phyloP scores from a whole-genome alignment of 305 asterid species.

The Fraxinus sp. region DNA sequence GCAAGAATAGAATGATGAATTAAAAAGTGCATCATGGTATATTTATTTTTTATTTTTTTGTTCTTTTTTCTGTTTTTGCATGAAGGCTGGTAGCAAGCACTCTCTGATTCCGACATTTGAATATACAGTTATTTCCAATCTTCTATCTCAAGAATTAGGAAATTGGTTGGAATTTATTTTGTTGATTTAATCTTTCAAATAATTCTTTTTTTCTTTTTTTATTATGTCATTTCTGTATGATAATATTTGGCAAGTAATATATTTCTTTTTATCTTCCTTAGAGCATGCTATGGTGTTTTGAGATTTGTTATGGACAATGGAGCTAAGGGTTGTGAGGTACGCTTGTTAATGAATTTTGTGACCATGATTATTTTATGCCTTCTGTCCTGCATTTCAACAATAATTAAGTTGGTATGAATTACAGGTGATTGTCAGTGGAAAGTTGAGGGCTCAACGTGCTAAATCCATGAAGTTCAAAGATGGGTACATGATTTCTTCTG shows the following conservation, averaged over 20 bases:
- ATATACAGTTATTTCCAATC: background rate
- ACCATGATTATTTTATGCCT: background rate
- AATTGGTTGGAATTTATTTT: background rate
- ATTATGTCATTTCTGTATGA: background rate
- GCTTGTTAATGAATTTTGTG: background rate
- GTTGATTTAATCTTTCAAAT: background rate
- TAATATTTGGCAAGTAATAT: background rate
- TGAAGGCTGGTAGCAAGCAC: background rate
- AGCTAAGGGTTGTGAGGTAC: conserved; percentile 37
- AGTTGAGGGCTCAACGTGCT: conserved; percentile 36
- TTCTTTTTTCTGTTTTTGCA: background rate
- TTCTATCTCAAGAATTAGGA: background rate
- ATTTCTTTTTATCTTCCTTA: background rate
- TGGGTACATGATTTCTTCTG: conserved; percentile 39
- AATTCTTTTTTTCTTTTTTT: background rate
- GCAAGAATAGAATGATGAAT: background rate
- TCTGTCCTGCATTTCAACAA: background rate
- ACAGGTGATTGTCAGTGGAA: conserved; percentile 36
- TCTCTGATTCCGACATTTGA: background rate
- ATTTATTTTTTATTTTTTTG: no score
- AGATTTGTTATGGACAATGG: conserved; percentile 38
- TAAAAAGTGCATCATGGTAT: background rate
- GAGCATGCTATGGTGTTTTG: conserved; percentile 39
- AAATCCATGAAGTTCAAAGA: conserved; percentile 38
- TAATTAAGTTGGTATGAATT: background rate